phyloP scores from a whole-genome alignment of 176 grass and related monocot genomes.

The Oryza glumipatula region DNA sequence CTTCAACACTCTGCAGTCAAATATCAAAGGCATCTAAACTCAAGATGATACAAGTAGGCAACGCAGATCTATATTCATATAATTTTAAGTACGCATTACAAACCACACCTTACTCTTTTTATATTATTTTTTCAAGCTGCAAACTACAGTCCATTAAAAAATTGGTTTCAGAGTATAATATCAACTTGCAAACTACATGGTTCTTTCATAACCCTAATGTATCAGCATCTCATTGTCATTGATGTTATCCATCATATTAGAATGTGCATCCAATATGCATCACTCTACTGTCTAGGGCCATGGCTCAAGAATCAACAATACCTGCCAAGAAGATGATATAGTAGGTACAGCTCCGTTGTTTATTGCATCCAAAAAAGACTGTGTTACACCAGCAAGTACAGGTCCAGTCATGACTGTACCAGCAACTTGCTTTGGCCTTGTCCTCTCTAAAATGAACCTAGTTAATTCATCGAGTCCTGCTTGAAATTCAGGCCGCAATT shows the following conservation, averaged over 20 bases:
- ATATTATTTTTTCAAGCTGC: conserved; percentile 1
- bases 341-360: conserved; percentile 82
- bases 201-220: neutral
- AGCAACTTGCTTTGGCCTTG: conserved; percentile 75
- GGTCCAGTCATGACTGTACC: conserved; percentile 73
- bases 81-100: neutral
- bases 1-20: conserved; percentile 74
- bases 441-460: conserved; percentile 73
- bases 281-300: neutral
- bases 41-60: conserved; percentile 29
- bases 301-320: conserved; percentile 36
- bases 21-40: conserved; percentile 18
- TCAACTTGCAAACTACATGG: neutral
- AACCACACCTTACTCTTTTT: neutral
- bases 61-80: conserved; percentile 13
- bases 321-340: conserved; percentile 88
- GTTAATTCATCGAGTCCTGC: conserved; percentile 65
- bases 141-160: neutral
- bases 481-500: conserved; percentile 67
- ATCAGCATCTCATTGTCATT: neutral
- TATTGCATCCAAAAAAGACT: conserved; percentile 76
- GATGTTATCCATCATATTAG: neutral
- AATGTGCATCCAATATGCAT: neutral
- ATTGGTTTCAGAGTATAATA: neutral
- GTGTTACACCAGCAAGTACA: conserved; percentile 64